A percentile compares a stretch with the other conserved stretches of the same genome.
Evolutionary conservation across 1,284 basidiomycete species (phyloP).

Genomic region (Naganishia sp.): DNA sequence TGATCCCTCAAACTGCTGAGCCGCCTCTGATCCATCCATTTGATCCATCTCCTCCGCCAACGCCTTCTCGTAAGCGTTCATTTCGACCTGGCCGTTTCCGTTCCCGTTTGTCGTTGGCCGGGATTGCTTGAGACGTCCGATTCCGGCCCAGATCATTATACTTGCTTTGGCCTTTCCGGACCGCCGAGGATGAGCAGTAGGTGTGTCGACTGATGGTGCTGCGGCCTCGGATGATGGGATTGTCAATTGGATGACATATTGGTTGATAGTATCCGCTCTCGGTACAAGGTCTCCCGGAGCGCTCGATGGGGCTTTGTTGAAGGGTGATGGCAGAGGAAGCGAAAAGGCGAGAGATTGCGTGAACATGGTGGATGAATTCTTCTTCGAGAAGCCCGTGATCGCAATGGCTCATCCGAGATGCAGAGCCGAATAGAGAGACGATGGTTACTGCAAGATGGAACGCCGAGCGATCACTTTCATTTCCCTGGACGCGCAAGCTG

Average conservation of each 20-base stretch:
- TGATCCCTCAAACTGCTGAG: constrained; percentile 1
- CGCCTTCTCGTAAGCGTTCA: constrained; percentile 9
- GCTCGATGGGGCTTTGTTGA: neutral
- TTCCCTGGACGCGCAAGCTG: neutral
- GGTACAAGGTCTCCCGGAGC: neutral
- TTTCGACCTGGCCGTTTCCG: neutral
- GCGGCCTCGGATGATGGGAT: constrained; percentile 6
- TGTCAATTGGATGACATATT: constrained; percentile 21
- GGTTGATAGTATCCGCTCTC: neutral
- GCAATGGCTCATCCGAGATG: no score
- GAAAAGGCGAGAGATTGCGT: constrained; percentile 3
- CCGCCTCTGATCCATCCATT: no score
- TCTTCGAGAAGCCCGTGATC: neutral
- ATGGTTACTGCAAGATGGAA: no score
- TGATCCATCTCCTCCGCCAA: constrained; percentile 15
- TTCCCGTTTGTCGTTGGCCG: neutral
- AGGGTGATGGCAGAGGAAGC: constrained; percentile 4
- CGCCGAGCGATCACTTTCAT: no score
- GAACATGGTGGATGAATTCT: neutral
- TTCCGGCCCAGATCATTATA: constrained; percentile 19
- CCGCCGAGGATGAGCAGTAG: neutral
- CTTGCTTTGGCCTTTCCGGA: neutral
- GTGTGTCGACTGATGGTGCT: no score
- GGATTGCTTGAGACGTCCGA: constrained; percentile 16
- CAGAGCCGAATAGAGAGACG: no score